Evolutionary conservation across 2,329 filamentous ascomycete species (phyloP).

Genomic region (Fusarium camptoceras): DNA sequence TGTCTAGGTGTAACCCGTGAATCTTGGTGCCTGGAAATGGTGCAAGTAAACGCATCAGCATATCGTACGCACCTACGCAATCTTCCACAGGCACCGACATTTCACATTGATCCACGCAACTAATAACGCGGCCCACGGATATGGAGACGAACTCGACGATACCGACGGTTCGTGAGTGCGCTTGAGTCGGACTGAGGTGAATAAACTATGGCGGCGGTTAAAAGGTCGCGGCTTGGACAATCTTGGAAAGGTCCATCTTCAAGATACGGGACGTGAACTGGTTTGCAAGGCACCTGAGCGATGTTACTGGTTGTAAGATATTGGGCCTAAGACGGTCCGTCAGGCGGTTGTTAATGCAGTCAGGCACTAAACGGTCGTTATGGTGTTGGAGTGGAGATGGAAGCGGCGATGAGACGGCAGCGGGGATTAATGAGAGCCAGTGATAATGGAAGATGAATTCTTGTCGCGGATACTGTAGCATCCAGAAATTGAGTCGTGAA

Average conservation of each 20-base stretch:
- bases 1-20: not conserved
- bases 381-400: constrained; percentile 32
- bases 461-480: constrained; percentile 4
- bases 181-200: constrained; percentile 3
- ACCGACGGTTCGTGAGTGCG: constrained; percentile 1
- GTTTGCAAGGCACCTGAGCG: constrained; percentile 30
- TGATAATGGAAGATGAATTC: constrained; percentile 5
- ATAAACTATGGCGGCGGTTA: constrained; percentile 32
- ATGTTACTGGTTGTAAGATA: constrained; percentile 40
- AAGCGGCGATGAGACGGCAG: constrained; percentile 23
- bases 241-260: constrained; percentile 36
- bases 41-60: constrained; percentile 24
- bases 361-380: constrained; percentile 31
- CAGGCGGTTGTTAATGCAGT: constrained; percentile 42
- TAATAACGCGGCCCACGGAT: constrained; percentile 16
- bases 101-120: constrained; percentile 17
- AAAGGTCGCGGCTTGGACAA: constrained; percentile 35
- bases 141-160: constrained; percentile 3
- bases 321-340: constrained; percentile 29
- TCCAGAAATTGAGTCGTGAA: constrained; percentile 1
- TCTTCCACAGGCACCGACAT: constrained; percentile 20
- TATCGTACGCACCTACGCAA: not conserved
- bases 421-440: constrained; percentile 14
- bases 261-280: constrained; percentile 24
- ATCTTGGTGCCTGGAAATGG: constrained; percentile 26